A percentile compares a stretch with the other conserved stretches of the same genome.
Evolutionary conservation across 1,284 basidiomycete genomes (phyloP).

Genomic region (Irpex sp.): DNA sequence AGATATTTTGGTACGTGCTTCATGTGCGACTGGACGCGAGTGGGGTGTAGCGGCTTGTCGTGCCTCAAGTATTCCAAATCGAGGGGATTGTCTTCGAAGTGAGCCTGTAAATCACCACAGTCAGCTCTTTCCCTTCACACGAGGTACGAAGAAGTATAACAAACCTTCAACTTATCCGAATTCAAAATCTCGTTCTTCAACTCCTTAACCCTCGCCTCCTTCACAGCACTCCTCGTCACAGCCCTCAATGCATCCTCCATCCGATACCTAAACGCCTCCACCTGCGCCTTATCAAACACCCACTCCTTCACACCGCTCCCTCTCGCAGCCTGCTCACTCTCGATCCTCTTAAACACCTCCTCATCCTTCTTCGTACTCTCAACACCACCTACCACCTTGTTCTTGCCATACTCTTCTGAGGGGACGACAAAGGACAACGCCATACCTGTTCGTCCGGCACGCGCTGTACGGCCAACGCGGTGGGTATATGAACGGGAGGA

Average conservation of each 20-base stretch:
- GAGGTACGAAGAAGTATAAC: conserved; percentile 13
- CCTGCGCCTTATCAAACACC: conserved; percentile 88
- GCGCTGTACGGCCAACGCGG: conserved; percentile 92
- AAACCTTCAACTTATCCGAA: conserved; percentile 91
- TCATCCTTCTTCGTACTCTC: conserved; percentile 75
- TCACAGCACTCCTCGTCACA: conserved; percentile 82
- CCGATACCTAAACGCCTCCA: conserved; percentile 97
- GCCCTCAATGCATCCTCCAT: conserved; percentile 94
- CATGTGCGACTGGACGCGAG: conserved; percentile 86
- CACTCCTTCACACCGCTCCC: conserved; percentile 87
- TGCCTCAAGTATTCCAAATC: conserved; percentile 92
- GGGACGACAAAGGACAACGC: conserved; percentile 90
- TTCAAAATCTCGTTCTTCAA: conserved; percentile 92
- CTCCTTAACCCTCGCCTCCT: conserved; percentile 93
- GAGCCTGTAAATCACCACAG: conserved; percentile 53
- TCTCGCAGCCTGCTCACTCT: conserved; percentile 64
- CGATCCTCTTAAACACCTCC: conserved; percentile 71
- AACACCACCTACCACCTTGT: conserved; percentile 62
- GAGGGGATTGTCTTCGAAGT: conserved; percentile 96
- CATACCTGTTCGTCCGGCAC: conserved; percentile 92
- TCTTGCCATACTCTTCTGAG: conserved; percentile 69
- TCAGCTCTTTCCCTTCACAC: not conserved
- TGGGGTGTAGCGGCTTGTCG: conserved; percentile 90
- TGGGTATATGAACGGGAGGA: conserved; percentile 92
- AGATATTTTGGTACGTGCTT: conserved; percentile 95